A percentile compares a stretch with the other conserved stretches of the same genome.
phyloP scores from a whole-genome alignment of 352 stramenopile species.

The Phytophthora capsici region DNA sequence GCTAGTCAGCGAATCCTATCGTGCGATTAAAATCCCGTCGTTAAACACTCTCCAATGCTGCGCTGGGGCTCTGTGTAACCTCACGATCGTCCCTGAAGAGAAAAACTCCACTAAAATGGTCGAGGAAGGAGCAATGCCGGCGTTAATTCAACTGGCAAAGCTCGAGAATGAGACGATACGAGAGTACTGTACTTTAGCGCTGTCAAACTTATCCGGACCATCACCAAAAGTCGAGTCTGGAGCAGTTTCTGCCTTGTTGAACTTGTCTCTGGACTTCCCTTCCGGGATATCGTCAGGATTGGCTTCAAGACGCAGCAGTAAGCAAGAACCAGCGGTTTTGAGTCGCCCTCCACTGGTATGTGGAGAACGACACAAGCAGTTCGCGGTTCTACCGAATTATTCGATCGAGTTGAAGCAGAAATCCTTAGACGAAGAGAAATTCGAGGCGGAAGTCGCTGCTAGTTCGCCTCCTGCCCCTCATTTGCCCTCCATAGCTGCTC shows the following conservation, averaged over 20 bases:
- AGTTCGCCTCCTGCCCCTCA: conserved; percentile 63
- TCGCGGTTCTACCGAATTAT: conserved; percentile 48
- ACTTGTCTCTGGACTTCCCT: conserved; percentile 46
- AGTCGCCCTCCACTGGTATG: conserved; percentile 51
- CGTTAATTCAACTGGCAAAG: conserved; percentile 67
- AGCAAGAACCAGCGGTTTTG: conserved; percentile 20
- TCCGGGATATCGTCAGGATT: neutral
- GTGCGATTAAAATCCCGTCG: conserved; percentile 20
- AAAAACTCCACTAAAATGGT: conserved; percentile 67
- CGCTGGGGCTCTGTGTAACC: conserved; percentile 63
- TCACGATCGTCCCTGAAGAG: conserved; percentile 49
- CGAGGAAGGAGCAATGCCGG: conserved; percentile 61
- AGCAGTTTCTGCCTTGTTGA: conserved; percentile 64
- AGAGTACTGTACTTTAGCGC: conserved; percentile 70
- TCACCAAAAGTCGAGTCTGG: conserved; percentile 76
- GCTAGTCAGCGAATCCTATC: conserved; percentile 52
- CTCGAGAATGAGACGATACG: conserved; percentile 67
- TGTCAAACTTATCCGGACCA: conserved; percentile 75
- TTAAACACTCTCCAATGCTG: conserved; percentile 65
- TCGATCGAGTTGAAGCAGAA: conserved; percentile 19
- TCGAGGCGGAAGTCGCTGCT: conserved; percentile 54
- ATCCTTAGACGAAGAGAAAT: conserved; percentile 45
- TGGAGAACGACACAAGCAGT: conserved; percentile 54
- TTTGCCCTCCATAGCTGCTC: conserved; percentile 49
- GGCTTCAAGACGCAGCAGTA: conserved; percentile 13